These are phyloP conservation scores for Nyssa sinensis DNA, from an alignment of 148 eudicot species.

Conservation along the genomic window DNA sequence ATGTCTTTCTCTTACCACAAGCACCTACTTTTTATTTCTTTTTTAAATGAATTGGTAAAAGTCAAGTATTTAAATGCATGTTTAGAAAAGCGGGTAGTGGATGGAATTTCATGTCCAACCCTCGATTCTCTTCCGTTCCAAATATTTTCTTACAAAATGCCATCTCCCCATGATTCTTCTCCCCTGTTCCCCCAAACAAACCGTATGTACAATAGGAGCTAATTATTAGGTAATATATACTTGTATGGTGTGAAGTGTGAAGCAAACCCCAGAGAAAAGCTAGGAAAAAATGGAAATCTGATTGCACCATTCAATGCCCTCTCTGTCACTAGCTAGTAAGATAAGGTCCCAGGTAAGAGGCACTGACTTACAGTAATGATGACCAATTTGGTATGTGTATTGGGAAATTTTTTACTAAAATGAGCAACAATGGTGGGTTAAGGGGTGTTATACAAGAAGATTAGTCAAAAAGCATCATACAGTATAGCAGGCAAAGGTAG, in stretches of 20 bases:
- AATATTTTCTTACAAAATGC: no score
- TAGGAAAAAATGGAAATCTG: not conserved
- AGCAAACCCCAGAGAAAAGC: not conserved
- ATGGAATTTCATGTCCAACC: no score
- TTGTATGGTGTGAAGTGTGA: not conserved
- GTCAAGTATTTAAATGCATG: no score
- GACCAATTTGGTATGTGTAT: slow-evolving; percentile 9
- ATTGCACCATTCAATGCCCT: slow-evolving; percentile 15
- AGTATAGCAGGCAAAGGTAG: not conserved
- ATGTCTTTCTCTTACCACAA: no score
- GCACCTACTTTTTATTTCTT: no score
- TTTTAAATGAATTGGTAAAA: no score
- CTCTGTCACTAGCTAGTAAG: slow-evolving; percentile 4
- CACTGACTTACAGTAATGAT: not conserved
- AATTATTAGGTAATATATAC: not conserved
- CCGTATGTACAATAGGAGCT: not conserved
- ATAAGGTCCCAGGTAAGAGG: not conserved
- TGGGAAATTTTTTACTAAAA: not conserved
- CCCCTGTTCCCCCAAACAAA: no score
- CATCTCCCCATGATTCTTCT: no score
- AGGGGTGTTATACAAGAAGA: not conserved
- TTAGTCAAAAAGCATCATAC: not conserved
- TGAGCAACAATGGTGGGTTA: slow-evolving; percentile 3
- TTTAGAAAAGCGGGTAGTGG: no score
- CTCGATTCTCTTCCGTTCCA: no score